Conservation (phyloP, 2,329 filamentous ascomycete species). For the Aspergillus arachidicola region DNA sequence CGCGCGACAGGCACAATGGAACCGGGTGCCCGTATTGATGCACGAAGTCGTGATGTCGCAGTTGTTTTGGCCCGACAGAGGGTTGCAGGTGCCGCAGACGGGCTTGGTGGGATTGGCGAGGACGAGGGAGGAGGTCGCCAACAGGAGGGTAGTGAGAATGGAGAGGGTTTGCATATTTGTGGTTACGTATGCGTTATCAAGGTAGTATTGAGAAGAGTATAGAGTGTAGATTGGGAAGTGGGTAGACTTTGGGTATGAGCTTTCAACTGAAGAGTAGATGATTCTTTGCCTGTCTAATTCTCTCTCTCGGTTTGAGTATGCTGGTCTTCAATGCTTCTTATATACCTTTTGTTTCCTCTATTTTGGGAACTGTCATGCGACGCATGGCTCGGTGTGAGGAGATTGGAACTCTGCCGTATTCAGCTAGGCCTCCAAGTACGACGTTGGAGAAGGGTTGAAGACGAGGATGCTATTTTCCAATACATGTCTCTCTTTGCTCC, state of each 20-base stretch:
- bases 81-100: constrained; percentile 43
- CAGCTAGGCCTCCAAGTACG: background rate
- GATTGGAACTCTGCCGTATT: background rate
- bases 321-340: background rate
- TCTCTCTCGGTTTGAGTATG: background rate
- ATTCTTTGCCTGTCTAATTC: background rate
- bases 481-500: background rate
- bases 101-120: constrained; percentile 22
- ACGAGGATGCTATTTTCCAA: background rate
- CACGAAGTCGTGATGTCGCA: constrained; percentile 50
- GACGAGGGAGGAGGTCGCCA: constrained; percentile 28
- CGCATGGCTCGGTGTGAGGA: background rate
- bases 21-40: constrained; percentile 44
- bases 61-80: constrained; percentile 41
- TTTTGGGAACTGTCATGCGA: background rate
- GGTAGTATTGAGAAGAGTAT: background rate
- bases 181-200: constrained; percentile 17
- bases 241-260: background rate
- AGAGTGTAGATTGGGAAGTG: background rate
- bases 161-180: constrained; percentile 32
- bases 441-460: background rate
- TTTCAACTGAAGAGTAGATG: background rate
- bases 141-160: constrained; percentile 26
- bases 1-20: constrained; percentile 47
- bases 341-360: background rate